Evolutionary conservation across 1,139 yeast species (phyloP).

Genomic region (Candida dubliniensis): DNA sequence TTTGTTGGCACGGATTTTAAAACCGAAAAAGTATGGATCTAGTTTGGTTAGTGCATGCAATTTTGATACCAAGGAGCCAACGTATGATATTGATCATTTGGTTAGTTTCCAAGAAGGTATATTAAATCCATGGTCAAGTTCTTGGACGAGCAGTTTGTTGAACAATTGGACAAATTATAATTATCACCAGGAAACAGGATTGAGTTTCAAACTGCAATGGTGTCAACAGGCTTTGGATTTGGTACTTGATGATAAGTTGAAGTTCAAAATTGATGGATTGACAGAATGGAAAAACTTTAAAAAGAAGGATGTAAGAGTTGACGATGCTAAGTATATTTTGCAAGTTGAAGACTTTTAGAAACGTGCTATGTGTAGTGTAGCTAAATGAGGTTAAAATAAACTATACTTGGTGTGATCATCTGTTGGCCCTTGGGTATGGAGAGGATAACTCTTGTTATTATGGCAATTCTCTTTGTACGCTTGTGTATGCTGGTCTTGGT

Average conservation of each 20-base stretch:
- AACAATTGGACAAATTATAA: conserved; percentile 36
- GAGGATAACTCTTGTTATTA: too few relatives aligned
- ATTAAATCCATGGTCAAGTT: conserved; percentile 36
- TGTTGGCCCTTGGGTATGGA: too few relatives aligned
- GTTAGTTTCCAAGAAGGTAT: conserved; percentile 22
- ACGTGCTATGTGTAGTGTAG: neutral
- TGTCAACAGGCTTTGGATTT: conserved; percentile 30
- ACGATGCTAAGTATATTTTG: conserved; percentile 40
- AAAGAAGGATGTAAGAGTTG: conserved; percentile 23
- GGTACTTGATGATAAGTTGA: conserved; percentile 28
- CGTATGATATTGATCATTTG: conserved; percentile 34
- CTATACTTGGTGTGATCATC: too few relatives aligned
- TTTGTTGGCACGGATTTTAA: conserved; percentile 36
- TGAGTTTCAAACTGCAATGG: conserved; percentile 32
- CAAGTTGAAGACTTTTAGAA: conserved; percentile 39
- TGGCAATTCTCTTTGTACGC: too few relatives aligned
- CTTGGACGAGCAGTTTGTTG: conserved; percentile 34
- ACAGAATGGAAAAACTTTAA: conserved; percentile 42
- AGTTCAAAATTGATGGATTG: conserved; percentile 31
- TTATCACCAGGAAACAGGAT: conserved; percentile 36
- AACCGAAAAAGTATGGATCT: conserved; percentile 37
- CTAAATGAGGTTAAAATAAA: too few relatives aligned
- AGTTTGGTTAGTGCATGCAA: conserved; percentile 41
- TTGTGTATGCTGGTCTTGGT: too few relatives aligned
- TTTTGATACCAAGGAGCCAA: conserved; percentile 31